phyloP scores from a whole-genome alignment of 495 filamentous ascomycete genomes.

The Alectoria sarmentosa region DNA sequence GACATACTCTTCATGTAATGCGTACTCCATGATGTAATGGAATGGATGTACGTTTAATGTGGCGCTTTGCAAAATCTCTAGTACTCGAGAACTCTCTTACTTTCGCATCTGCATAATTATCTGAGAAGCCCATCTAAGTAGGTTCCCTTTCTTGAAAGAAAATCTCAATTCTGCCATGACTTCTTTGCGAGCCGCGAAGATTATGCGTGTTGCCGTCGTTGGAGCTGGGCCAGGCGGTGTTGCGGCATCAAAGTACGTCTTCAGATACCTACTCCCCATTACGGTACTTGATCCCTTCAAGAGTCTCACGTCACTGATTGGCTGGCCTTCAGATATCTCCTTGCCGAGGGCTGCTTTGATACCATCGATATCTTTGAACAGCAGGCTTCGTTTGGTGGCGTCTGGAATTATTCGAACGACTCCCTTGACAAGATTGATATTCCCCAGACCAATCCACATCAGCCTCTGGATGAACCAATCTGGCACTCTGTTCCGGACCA shows the following conservation, averaged over 20 bases:
- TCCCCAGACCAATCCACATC: conserved; percentile 40
- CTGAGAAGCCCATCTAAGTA: background rate
- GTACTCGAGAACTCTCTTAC: background rate
- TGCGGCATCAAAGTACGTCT: conserved; percentile 49
- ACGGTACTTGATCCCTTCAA: background rate
- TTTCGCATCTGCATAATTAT: background rate
- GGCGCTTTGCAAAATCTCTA: background rate
- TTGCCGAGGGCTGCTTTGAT: conserved; percentile 63
- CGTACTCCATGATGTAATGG: background rate
- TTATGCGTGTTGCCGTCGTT: conserved; percentile 61
- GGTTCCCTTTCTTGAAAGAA: background rate
- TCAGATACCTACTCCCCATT: background rate
- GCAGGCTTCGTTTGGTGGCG: conserved; percentile 63
- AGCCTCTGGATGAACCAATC: conserved; percentile 37
- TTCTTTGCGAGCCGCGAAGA: conserved; percentile 31
- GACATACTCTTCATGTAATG: background rate
- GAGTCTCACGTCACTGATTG: background rate
- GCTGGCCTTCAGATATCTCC: conserved; percentile 53
- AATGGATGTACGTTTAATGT: background rate
- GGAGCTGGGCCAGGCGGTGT: conserved; percentile 66
- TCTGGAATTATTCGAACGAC: conserved; percentile 61
- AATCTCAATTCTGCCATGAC: background rate
- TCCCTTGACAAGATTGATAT: conserved; percentile 20
- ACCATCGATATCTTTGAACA: conserved; percentile 78
- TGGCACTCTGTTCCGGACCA: conserved; percentile 27